Conservation (phyloP, 768 basidiomycete genomes). For the Lenzites betulinus region DNA sequence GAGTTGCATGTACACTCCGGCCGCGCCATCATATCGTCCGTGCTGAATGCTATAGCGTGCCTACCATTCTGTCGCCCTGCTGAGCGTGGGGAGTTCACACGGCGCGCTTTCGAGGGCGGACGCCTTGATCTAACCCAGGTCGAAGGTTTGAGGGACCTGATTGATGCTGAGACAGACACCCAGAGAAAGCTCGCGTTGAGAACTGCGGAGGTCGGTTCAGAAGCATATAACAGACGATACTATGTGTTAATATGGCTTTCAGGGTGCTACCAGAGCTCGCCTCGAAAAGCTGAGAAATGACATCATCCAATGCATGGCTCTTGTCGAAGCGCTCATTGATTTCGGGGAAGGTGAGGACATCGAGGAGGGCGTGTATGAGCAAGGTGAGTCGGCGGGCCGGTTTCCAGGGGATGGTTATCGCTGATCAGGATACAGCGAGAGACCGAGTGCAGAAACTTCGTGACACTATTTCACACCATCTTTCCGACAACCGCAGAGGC, state of each 20-base stretch:
- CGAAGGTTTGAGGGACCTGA: slow-evolving; percentile 83
- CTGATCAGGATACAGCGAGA: slow-evolving; percentile 46
- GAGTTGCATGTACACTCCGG: slow-evolving; percentile 91
- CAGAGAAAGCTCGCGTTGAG: slow-evolving; percentile 76
- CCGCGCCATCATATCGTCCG: slow-evolving; percentile 71
- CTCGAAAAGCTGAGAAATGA: slow-evolving; percentile 66
- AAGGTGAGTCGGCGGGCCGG: slow-evolving; percentile 49
- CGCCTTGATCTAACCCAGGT: slow-evolving; percentile 87
- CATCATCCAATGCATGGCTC: slow-evolving; percentile 73
- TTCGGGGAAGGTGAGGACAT: slow-evolving; percentile 92
- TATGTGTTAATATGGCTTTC: not conserved
- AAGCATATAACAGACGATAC: no score
- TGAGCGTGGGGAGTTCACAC: slow-evolving; percentile 87
- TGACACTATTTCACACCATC: slow-evolving; percentile 51
- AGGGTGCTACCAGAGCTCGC: slow-evolving; percentile 65
- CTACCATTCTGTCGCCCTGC: slow-evolving; percentile 74
- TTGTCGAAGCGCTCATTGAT: slow-evolving; percentile 88
- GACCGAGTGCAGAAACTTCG: slow-evolving; percentile 51
- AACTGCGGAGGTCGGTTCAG: slow-evolving; percentile 60
- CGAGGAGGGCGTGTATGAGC: slow-evolving; percentile 76
- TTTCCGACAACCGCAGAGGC: slow-evolving; percentile 73
- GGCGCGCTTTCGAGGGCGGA: slow-evolving; percentile 78
- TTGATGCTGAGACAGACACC: slow-evolving; percentile 85
- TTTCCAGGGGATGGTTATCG: not conserved
- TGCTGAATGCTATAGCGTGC: slow-evolving; percentile 62